Conservation (phyloP, 768 basidiomycete genomes). For the Mycena kentingensis region DNA sequence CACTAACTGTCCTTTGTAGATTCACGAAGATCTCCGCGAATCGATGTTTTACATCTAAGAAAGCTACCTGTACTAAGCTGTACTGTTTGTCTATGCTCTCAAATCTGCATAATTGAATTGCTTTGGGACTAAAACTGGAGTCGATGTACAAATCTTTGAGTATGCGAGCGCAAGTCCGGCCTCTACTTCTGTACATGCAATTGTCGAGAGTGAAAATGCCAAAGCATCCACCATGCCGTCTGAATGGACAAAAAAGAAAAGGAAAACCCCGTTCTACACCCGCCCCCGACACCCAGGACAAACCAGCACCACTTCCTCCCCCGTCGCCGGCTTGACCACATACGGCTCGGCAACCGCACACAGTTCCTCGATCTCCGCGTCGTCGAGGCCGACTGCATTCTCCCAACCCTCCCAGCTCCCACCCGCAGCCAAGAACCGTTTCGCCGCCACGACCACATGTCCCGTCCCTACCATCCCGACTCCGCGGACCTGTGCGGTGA, state of each 20-base stretch:
- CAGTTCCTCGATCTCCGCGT: neutral
- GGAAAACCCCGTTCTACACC: no score
- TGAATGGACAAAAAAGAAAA: no score
- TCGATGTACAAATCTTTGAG: no score
- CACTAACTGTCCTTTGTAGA: slow-evolving; percentile 31
- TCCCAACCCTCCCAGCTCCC: neutral
- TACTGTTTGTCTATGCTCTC: neutral
- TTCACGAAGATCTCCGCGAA: slow-evolving; percentile 57
- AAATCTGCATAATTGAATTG: no score
- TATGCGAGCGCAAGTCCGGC: no score
- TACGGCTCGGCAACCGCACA: neutral
- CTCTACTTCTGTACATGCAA: no score
- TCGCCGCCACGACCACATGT: slow-evolving; percentile 1
- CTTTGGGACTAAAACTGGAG: no score
- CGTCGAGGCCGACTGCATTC: neutral
- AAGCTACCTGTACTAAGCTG: neutral
- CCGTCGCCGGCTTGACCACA: neutral
- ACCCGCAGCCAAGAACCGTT: neutral
- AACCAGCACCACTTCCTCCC: neutral
- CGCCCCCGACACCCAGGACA: slow-evolving; percentile 16
- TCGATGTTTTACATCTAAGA: slow-evolving; percentile 77
- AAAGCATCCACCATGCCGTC: no score
- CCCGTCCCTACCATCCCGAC: slow-evolving; percentile 10
- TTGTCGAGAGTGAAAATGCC: no score
- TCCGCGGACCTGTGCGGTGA: neutral